A percentile compares a stretch with the other conserved stretches of the same genome.
Evolutionary conservation across 345 rosid genomes (phyloP).

Genomic region (Eucalyptus cloeziana): DNA sequence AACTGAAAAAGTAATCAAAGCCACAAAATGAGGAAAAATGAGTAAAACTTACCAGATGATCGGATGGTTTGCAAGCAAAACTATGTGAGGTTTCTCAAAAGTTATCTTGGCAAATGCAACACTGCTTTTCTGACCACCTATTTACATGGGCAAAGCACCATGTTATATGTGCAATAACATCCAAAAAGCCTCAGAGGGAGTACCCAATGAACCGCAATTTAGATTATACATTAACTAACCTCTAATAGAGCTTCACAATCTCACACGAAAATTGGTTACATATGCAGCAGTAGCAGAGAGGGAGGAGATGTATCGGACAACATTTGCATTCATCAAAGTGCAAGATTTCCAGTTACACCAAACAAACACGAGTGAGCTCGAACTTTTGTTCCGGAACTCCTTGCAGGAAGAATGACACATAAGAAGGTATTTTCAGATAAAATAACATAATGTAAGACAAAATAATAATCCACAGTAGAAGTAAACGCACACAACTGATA

Average conservation of each 20-base stretch:
- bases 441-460: background rate
- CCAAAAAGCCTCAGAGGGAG: background rate
- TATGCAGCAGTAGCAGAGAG: background rate
- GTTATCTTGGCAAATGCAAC: background rate
- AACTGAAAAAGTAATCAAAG: background rate
- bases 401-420: background rate
- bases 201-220: background rate
- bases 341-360: background rate
- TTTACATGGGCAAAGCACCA: background rate
- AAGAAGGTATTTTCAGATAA: background rate
- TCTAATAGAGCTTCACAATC: background rate
- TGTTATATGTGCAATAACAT: background rate
- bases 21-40: background rate
- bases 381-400: background rate
- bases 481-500: too few species aligned
- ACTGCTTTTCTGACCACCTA: background rate
- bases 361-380: background rate
- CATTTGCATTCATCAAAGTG: too few species aligned
- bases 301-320: background rate
- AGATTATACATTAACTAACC: background rate
- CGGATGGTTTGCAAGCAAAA: background rate
- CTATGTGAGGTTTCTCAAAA: background rate
- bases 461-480: accelerated
- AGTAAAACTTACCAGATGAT: background rate
- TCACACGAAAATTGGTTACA: background rate